Conservation (phyloP, 73 alveolate species). For the Paramecium octaurelia region DNA sequence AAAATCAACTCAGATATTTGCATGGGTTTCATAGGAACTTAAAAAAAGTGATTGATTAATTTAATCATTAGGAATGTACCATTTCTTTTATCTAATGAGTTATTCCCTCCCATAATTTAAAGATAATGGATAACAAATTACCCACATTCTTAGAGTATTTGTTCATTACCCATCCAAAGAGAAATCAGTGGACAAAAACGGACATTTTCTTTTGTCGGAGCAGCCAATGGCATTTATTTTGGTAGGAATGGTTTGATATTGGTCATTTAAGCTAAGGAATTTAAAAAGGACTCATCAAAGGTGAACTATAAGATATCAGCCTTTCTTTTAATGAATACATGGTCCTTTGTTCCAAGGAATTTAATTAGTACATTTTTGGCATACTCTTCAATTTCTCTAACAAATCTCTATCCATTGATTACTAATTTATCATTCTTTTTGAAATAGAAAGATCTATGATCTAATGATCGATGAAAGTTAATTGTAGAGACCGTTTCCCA, state of each 20-base stretch:
- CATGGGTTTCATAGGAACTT: not conserved
- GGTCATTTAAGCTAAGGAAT: slow-evolving; percentile 33
- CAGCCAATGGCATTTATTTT: not conserved
- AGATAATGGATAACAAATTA: slow-evolving; percentile 27
- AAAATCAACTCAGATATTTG: not conserved
- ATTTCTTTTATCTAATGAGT: not conserved
- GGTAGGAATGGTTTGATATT: slow-evolving; percentile 14
- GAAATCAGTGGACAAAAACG: not conserved
- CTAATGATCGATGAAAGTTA: slow-evolving; percentile 67
- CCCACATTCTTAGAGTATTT: slow-evolving; percentile 10
- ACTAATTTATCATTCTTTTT: slow-evolving; percentile 61
- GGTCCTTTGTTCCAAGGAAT: not conserved
- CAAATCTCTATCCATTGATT: slow-evolving; percentile 44
- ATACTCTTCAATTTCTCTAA: slow-evolving; percentile 42
- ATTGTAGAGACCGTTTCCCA: slow-evolving; percentile 64
- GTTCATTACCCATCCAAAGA: not conserved
- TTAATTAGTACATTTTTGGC: slow-evolving; percentile 14
- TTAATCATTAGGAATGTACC: slow-evolving; percentile 16
- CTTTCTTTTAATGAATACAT: not conserved
- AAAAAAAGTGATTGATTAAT: not conserved
- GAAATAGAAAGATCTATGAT: slow-evolving; percentile 69
- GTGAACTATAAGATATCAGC: not conserved
- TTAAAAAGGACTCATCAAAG: not conserved
- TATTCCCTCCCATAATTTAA: slow-evolving; percentile 38
- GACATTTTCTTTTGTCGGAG: not conserved